Evolutionary conservation across 495 filamentous ascomycete genomes (phyloP), one percentile per base, ranked within the genome.

Genomic region (Penicillium bialowiezense): DNA sequence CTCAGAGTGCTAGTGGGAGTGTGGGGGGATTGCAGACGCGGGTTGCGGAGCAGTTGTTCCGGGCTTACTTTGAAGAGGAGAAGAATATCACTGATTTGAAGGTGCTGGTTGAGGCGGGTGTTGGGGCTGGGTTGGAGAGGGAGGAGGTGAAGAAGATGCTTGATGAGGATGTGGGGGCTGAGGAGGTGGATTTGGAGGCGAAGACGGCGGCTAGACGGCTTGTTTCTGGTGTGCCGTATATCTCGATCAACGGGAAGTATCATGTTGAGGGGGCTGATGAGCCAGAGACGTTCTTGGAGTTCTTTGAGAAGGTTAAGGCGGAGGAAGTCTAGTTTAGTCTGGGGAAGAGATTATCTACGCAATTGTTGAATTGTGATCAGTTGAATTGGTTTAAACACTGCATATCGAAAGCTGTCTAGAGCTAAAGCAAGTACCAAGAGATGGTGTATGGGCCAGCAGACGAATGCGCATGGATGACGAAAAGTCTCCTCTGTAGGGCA

Each of bases 211-310:
- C 80, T 34, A 45, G 56, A 44, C 69, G 73, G 40, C 74, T 79
- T 33, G 77, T 95, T 29, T 75, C 65, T 19, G 89, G 87, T 0
- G 90, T 95, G 50, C 90, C 89, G 1, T 78, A 87, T 60, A 91
- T 89, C 57, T 81, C 77, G 24, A 69, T 91, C 24, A 81, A 89
- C 46, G 82, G 70, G 1, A 75, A 75, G 59, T 84, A 80, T 65
- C 72, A 76, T 34, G 60, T 91, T 28, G 72, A 78, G 18, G 86
- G 87, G 0, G 86, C 84, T 0, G 80, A 88, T 64, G 83, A 88
- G 48, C 66, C 72, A 4, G 67, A 76, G 54, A 67, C 65, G 7
- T 82, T 86, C 44, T 55, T 85, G 26, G 69, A 77, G 43, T 61
- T 75, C n/a, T 84, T 86, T 63, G 61, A 73, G 39, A 67, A 62